Conservation (phyloP, 495 filamentous ascomycete genomes). For the Aspergillus incahuasiensis region DNA sequence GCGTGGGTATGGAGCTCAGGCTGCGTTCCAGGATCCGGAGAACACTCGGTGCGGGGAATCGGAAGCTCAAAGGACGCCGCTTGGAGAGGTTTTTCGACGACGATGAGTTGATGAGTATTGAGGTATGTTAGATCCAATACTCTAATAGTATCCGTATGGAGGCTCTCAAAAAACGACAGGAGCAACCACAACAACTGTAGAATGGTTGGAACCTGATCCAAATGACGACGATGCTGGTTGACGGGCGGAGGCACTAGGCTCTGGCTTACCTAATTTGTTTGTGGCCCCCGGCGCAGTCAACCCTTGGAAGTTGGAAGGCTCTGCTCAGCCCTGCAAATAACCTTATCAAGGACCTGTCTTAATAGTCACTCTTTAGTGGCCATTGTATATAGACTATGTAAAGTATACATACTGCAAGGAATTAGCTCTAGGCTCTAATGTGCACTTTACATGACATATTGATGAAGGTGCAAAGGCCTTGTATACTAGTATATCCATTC, state of each 20-base stretch:
- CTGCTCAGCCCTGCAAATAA: too few relatives aligned
- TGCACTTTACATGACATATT: too few relatives aligned
- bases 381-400: too few relatives aligned
- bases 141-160: not conserved
- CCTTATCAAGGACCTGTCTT: too few relatives aligned
- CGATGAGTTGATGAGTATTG: not conserved
- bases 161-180: not conserved
- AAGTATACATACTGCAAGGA: too few relatives aligned
- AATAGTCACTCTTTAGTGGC: too few relatives aligned
- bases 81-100: not conserved
- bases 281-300: not conserved
- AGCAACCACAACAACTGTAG: conserved; percentile 7
- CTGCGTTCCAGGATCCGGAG: conserved; percentile 4
- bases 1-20: conserved; percentile 6
- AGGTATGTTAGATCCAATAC: not conserved
- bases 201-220: conserved; percentile 25
- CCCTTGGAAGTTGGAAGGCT: too few relatives aligned
- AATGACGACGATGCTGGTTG: conserved; percentile 13
- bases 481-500: too few relatives aligned
- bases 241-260: conserved; percentile 12
- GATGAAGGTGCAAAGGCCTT: too few relatives aligned
- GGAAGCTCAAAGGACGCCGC: not conserved
- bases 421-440: too few relatives aligned
- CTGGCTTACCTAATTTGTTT: conserved; percentile 2
- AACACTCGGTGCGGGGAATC: conserved; percentile 31